Conservation (phyloP, 768 basidiomycete species). For the Calocera cornea region DNA sequence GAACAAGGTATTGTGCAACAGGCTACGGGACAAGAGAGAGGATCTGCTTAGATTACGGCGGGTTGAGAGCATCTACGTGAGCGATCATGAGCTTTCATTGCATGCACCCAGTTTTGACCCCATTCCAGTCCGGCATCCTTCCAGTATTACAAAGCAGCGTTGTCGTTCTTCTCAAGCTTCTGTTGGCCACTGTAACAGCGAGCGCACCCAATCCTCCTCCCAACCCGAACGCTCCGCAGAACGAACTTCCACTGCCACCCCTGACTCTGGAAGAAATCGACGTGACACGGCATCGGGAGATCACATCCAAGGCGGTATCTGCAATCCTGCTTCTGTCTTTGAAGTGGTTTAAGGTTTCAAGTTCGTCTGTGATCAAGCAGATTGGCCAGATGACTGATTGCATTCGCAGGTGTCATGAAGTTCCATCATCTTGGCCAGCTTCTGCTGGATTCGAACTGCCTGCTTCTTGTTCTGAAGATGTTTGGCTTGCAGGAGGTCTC, state of each 20-base stretch:
- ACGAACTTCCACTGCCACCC: conserved; percentile 40
- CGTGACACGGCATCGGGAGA: conserved; percentile 87
- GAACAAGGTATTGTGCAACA: conserved; percentile 36
- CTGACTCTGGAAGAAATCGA: conserved; percentile 84
- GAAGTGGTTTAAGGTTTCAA: conserved; percentile 98
- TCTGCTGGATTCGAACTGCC: conserved; percentile 86
- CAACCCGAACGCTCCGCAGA: conserved; percentile 31
- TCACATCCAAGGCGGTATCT: conserved; percentile 93
- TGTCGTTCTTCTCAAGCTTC: conserved; percentile 78
- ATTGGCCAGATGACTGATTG: background rate
- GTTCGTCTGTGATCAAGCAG: conserved; percentile 36
- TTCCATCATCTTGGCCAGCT: conserved; percentile 96
- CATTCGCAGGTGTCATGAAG: conserved; percentile 76
- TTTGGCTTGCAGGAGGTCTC: conserved; percentile 92
- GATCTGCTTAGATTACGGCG: conserved; percentile 78
- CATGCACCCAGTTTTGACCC: background rate
- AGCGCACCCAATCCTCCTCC: conserved; percentile 49
- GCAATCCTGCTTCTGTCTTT: conserved; percentile 79
- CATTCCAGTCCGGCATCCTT: conserved; percentile 57
- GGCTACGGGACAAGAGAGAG: conserved; percentile 52
- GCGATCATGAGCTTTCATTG: conserved; percentile 19
- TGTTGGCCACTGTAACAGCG: conserved; percentile 86
- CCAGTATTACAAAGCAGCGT: conserved; percentile 83
- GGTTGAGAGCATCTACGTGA: conserved; percentile 86
- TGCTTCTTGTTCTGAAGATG: conserved; percentile 90